Evolutionary conservation across 2,329 filamentous ascomycete genomes (phyloP).

Genomic region (Fusarium euwallaceae): DNA sequence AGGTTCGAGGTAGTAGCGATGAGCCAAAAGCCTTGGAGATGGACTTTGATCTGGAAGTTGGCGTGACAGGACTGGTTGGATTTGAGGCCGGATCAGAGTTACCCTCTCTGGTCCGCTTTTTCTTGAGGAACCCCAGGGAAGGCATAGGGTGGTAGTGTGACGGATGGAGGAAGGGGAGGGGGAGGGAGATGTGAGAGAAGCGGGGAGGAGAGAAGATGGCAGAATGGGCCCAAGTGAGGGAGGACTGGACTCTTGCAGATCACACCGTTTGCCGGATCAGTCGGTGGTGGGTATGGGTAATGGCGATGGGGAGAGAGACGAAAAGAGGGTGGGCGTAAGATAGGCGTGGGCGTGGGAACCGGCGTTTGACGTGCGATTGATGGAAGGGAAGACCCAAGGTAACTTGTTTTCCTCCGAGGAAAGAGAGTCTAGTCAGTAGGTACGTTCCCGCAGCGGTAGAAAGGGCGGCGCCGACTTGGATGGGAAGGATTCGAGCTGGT

Average conservation of each 20-base stretch:
- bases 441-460: not conserved
- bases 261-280: slow-evolving; percentile 38
- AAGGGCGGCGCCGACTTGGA: slow-evolving; percentile 7
- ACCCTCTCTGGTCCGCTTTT: slow-evolving; percentile 97
- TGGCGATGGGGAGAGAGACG: slow-evolving; percentile 7
- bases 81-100: slow-evolving; percentile 77
- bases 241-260: slow-evolving; percentile 39
- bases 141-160: slow-evolving; percentile 74
- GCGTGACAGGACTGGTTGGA: slow-evolving; percentile 73
- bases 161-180: slow-evolving; percentile 27
- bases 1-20: slow-evolving; percentile 50
- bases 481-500: slow-evolving; percentile 37
- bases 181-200: slow-evolving; percentile 28
- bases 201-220: slow-evolving; percentile 35
- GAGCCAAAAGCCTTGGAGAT: slow-evolving; percentile 62
- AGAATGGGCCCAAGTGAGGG: slow-evolving; percentile 38
- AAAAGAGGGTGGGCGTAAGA: slow-evolving; percentile 11
- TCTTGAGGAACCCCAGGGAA: slow-evolving; percentile 96
- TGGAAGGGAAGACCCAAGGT: not conserved
- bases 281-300: slow-evolving; percentile 31
- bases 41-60: slow-evolving; percentile 61
- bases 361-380: slow-evolving; percentile 10
- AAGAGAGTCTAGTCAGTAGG: not conserved
- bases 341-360: slow-evolving; percentile 22
- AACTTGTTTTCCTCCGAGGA: not conserved